Percentiles rank a stretch among this genome's conserved stretches.
Conservation (phyloP, 2,329 filamentous ascomycete species). For the Fusarium sterilihyphosum region DNA sequence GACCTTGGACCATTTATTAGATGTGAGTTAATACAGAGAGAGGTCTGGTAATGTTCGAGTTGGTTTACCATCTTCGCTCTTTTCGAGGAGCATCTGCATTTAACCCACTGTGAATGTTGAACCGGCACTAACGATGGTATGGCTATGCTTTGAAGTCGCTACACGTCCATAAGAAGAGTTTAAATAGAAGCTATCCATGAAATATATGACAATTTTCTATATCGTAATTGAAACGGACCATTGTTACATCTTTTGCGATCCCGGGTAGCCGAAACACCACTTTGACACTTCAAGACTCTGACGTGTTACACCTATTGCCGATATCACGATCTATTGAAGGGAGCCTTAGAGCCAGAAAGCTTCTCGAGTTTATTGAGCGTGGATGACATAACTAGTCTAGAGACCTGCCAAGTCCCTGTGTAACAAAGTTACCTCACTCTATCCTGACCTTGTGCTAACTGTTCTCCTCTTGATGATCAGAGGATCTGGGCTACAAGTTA, state of each 20-base stretch:
- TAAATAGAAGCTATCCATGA: not conserved
- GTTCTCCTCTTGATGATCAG: no score
- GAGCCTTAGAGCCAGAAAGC: accelerated
- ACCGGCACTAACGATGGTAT: not conserved
- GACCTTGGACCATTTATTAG: not conserved
- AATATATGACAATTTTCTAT: not conserved
- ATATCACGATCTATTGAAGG: not conserved
- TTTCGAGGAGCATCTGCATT: accelerated
- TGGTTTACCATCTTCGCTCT: not conserved
- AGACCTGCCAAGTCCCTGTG: not conserved
- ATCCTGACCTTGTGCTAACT: no score
- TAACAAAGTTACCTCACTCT: not conserved
- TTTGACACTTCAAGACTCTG: not conserved
- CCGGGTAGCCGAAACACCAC: not conserved
- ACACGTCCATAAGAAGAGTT: not conserved
- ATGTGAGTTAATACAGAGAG: accelerated
- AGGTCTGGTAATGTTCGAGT: not conserved
- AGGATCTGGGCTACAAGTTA: not conserved
- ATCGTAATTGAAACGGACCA: not conserved
- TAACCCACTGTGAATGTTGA: no score
- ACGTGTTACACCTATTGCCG: accelerated
- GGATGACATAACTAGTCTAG: accelerated
- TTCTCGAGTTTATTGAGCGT: accelerated
- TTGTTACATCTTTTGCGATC: not conserved
- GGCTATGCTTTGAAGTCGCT: not conserved